Evolutionary conservation across 2,329 filamentous ascomycete genomes (phyloP), one percentile per base, ranked within the genome.

Genomic region (Eurotiales sp.): DNA sequence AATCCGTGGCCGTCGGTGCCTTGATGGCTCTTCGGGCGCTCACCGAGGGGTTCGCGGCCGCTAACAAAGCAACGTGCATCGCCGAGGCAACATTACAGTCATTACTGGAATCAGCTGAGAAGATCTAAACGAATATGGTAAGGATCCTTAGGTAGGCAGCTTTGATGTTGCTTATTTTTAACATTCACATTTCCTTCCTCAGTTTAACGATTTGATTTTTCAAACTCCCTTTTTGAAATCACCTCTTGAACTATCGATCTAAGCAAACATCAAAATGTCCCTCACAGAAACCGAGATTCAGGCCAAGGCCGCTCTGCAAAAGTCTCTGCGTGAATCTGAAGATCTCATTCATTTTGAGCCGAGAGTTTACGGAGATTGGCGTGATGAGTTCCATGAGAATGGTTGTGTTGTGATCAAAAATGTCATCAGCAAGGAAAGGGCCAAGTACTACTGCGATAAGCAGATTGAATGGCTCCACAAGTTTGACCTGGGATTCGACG

Each of bases 371-470:
- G 58, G 68, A 59, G 59, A 73, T 65, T 60, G 73, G 74, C 51
- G 73, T 53, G 56, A 74, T n/a, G n/a, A n/a, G n/a, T n/a, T n/a
- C n/a, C n/a, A n/a, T n/a, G n/a, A n/a, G n/a, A n/a, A 73, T 48
- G 73, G 72, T 17, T 75, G 61, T 52, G 67, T 67, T 2, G 55
- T 76, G 10, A 63, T 76, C 55, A 74, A 73, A 55, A 60, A 63
- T 36, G 71, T 65, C 15, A 68, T 76, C 51, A 59, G 60, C 14
- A 57, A 57, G 1, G 71, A 74, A 54, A 58, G 63, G 0, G 72
- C 72, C 7, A 54, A 69, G 22, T 68, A 70, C 46, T 75, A 75
- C 55, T 60, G 59, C 51, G 57, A 71, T 19, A 71, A 72, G 56
- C 64, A 67, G 53, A 62, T 72, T 17, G 58, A 72, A 46, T 77